Conservation (phyloP, 208 protist species). For the Strigomonas galati region DNA sequence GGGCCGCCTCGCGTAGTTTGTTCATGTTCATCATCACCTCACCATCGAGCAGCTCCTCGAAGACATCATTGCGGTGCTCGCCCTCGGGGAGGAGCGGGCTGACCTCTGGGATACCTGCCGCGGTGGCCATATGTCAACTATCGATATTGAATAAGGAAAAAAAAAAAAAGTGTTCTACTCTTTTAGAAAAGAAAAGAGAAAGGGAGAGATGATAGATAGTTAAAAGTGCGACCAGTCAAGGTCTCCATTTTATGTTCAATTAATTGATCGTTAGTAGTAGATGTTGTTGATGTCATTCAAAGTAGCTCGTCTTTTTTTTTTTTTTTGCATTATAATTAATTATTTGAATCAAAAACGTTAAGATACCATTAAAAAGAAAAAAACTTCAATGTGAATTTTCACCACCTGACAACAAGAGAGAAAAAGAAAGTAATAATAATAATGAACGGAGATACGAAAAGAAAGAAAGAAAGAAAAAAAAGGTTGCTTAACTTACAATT, state of each 20-base stretch:
- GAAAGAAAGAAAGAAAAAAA: background rate
- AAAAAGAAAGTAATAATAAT: conserved; percentile 3
- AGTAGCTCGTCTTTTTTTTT: conserved; percentile 9
- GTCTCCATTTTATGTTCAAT: no score
- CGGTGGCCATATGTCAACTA: no score
- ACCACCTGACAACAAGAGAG: background rate
- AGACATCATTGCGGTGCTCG: conserved; percentile 19
- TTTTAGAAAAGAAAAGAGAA: background rate
- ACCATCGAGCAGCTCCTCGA: conserved; percentile 82
- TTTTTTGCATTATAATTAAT: conserved; percentile 7
- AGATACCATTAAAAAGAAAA: conserved; percentile 6
- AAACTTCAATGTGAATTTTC: background rate
- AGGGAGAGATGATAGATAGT: background rate
- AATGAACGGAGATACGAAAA: background rate
- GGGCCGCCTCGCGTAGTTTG: conserved; percentile 74
- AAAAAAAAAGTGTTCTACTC: background rate
- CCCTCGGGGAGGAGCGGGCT: background rate
- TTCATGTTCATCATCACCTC: conserved; percentile 65
- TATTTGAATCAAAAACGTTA: background rate
- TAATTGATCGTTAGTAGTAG: no score
- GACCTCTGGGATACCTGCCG: background rate
- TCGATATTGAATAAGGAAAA: background rate
- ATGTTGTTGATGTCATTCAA: no score
- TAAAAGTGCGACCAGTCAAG: no score
- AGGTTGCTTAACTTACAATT: conserved; percentile 2